Conservation (phyloP, 2,329 filamentous ascomycete species). For the Huntiella omanensis region DNA sequence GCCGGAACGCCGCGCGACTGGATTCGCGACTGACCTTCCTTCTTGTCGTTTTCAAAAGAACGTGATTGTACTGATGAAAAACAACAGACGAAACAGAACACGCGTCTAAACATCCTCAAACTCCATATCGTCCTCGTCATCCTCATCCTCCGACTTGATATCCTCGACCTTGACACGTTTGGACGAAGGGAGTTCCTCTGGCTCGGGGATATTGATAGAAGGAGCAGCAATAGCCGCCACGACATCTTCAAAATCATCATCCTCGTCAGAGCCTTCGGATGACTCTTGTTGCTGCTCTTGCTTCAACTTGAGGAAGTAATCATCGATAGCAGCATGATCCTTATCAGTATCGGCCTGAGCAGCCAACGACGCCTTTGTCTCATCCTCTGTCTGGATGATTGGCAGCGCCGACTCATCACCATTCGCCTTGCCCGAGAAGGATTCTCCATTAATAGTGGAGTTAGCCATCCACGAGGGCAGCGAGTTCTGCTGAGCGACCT, state of each 20-base stretch:
- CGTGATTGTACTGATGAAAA: not conserved
- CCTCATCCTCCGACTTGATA: constrained; percentile 22
- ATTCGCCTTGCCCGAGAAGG: constrained; percentile 26
- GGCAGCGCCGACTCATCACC: constrained; percentile 16
- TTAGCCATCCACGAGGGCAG: constrained; percentile 54
- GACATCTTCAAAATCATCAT: constrained; percentile 31
- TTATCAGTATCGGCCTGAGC: constrained; percentile 26
- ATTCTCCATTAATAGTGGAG: constrained; percentile 46
- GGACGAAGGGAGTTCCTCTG: constrained; percentile 13
- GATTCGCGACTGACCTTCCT: too few relatives aligned
- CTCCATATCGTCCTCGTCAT: constrained; percentile 33
- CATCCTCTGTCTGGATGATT: constrained; percentile 22
- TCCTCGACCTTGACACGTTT: constrained; percentile 45
- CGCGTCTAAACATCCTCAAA: constrained; percentile 34
- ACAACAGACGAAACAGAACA: too few relatives aligned
- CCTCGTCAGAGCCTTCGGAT: constrained; percentile 14
- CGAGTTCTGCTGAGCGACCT: constrained; percentile 48
- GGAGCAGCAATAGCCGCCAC: constrained; percentile 18
- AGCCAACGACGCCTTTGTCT: constrained; percentile 26
- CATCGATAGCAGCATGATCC: constrained; percentile 40
- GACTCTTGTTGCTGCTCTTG: constrained; percentile 28
- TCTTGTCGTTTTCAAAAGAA: not conserved
- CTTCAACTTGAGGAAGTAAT: constrained; percentile 48
- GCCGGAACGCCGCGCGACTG: too few relatives aligned
- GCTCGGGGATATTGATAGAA: constrained; percentile 9